phyloP scores from a whole-genome alignment of 208 protist species.

The Angomonas ambiguus region DNA sequence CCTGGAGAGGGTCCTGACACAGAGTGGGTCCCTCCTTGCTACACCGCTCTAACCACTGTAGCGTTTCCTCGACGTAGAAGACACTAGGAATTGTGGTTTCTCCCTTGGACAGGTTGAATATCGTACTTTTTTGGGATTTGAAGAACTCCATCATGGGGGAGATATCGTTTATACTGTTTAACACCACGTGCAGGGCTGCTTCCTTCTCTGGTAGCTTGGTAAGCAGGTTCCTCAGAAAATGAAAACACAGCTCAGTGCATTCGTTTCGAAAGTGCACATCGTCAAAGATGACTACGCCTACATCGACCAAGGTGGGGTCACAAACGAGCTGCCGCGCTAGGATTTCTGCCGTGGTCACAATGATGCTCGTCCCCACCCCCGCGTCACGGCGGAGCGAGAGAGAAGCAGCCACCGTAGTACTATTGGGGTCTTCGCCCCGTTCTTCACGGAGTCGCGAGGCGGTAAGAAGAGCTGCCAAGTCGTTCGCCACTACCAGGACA shows the following conservation, averaged over 20 bases:
- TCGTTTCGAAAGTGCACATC: conserved; percentile 73
- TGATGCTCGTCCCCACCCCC: conserved; percentile 43
- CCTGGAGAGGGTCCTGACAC: conserved; percentile 41
- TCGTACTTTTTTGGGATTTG: conserved; percentile 7
- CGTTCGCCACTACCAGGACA: conserved; percentile 64
- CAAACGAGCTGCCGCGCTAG: conserved; percentile 76
- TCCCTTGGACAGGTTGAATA: neutral
- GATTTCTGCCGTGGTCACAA: conserved; percentile 81
- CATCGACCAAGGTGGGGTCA: conserved; percentile 68
- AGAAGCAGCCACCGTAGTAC: conserved; percentile 30
- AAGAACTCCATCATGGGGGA: conserved; percentile 54
- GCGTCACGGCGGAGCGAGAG: conserved; percentile 42
- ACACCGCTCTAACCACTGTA: conserved; percentile 77
- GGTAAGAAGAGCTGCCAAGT: conserved; percentile 47
- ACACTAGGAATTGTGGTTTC: conserved; percentile 20
- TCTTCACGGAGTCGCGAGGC: conserved; percentile 75
- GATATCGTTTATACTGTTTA: conserved; percentile 73
- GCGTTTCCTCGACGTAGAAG: conserved; percentile 75
- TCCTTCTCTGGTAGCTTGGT: neutral
- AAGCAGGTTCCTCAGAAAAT: conserved; percentile 54
- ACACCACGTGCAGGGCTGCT: conserved; percentile 44
- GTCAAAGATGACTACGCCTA: conserved; percentile 78
- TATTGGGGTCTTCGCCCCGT: conserved; percentile 61
- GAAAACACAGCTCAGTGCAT: conserved; percentile 65
- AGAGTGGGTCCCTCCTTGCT: conserved; percentile 63